These are phyloP conservation scores for Penicillium sp. DNA, from an alignment of 2,329 filamentous ascomycete genomes.

Conservation along the genomic window DNA sequence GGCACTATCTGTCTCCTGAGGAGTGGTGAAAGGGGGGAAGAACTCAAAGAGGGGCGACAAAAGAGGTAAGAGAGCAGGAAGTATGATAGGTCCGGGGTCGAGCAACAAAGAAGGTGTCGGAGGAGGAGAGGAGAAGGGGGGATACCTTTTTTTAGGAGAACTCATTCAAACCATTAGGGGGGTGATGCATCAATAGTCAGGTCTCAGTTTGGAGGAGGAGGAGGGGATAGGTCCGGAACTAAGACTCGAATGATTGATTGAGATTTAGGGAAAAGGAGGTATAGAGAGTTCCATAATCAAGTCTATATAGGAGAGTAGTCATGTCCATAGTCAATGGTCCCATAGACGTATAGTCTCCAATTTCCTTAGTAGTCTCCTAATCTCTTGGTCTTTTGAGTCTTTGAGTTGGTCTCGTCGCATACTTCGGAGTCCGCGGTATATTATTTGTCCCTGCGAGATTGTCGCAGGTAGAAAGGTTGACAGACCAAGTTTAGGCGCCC, in stretches of 20 bases:
- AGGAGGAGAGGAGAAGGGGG: background rate
- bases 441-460: slow-evolving; percentile 1
- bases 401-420: slow-evolving; percentile 1
- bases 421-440: slow-evolving; percentile 3
- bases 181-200: slow-evolving; percentile 9
- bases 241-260: background rate
- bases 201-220: background rate
- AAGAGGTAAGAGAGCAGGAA: background rate
- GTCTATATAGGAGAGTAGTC: background rate
- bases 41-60: background rate
- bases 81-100: background rate
- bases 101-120: slow-evolving; percentile 4
- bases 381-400: background rate
- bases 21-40: slow-evolving; percentile 3
- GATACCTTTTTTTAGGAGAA: background rate
- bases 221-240: background rate
- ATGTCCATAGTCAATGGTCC: background rate
- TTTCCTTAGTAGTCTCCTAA: background rate
- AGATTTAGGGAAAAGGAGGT: background rate
- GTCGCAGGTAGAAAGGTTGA: slow-evolving; percentile 16
- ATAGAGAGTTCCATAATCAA: background rate
- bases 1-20: background rate
- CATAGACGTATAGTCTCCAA: background rate
- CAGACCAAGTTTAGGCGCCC: slow-evolving; percentile 1
- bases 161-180: slow-evolving; percentile 7